Evolutionary conservation across 805 yeast genomes (phyloP), one percentile per base, ranked within the genome.

Genomic region (Yarrowia divulgata): DNA sequence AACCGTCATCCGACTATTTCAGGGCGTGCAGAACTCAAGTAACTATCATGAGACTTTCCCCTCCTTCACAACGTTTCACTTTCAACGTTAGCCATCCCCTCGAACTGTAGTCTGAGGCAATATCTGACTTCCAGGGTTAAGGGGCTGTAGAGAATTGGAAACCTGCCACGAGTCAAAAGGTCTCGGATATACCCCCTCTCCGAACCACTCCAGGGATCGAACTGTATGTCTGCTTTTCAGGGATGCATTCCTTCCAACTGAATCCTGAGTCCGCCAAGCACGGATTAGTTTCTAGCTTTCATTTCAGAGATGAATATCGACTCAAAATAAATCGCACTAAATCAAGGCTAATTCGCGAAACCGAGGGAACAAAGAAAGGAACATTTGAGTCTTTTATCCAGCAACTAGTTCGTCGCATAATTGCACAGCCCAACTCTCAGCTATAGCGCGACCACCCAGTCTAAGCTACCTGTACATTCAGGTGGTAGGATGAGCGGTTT

Each of bases 31-130:
- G 14, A 48, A 13, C 52, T 8, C 16, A 14, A 10, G 18, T 14
- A 13, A 29, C 5, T 29, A 29, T 48, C 52, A 48, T 48, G 52
- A 29, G 52, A 29, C 35, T 23, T 48, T 14, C 35, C 35, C 52
- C 52, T 9, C 52, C 52, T 29, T 34, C 49, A 46, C 48, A 46
- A 46, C 37, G 52, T 48, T 37, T 48, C 52, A 48, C 35, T 35
- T 5, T 13, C 9, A 46, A 46, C 16, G n/a, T 48, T 48, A 14
- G 35, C 52, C 16, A 13, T 23, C 19, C 18, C 48, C 16, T 46
- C 48, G 48, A 43, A 18, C 49, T 46, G 5, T 16, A 46, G 32
- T 18, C 34, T 48, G 52, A 48, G 52, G 52, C 52, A 48, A 48
- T 48, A 14, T 4, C n/a, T 19, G 10, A 8, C 23, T 46, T 29